Conservation (phyloP, 306 rosid species). For the Vigna radiata region DNA sequence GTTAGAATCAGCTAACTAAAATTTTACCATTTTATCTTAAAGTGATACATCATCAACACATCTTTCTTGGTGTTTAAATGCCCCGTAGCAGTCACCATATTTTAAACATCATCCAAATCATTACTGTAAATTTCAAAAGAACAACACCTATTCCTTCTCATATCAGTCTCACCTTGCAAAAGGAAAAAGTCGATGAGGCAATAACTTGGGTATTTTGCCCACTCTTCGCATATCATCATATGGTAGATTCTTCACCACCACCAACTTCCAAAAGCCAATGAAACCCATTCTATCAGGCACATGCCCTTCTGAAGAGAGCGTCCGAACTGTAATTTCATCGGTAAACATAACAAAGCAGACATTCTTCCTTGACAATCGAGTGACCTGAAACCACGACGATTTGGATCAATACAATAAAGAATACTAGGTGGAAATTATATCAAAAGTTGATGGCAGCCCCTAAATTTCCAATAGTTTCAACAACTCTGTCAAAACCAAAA, state of each 20-base stretch:
- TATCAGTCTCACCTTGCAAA: conserved; percentile 80
- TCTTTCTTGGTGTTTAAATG: conserved; percentile 7
- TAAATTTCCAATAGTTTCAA: conserved; percentile 21
- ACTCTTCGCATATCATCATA: conserved; percentile 90
- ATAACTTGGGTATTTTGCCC: conserved; percentile 93
- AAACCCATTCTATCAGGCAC: conserved; percentile 82
- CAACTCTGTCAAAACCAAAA: not conserved
- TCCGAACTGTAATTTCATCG: conserved; percentile 74
- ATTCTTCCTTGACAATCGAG: conserved; percentile 87
- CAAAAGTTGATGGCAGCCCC: conserved; percentile 1
- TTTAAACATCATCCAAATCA: conserved; percentile 32
- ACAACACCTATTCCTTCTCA: not conserved
- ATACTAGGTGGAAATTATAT: conserved; percentile 28
- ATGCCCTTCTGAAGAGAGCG: conserved; percentile 82
- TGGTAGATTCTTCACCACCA: conserved; percentile 86
- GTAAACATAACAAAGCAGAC: conserved; percentile 94
- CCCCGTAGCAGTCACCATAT: conserved; percentile 23
- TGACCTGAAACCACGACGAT: conserved; percentile 67
- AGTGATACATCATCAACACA: conserved; percentile 6
- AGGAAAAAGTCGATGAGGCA: conserved; percentile 96
- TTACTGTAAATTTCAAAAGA: conserved; percentile 25
- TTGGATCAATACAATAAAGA: conserved; percentile 32
- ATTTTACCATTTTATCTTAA: not conserved
- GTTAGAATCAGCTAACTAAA: conserved; percentile 4
- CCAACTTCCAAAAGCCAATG: conserved; percentile 94